A percentile compares a stretch with the other conserved stretches of the same genome.
These are phyloP conservation scores for Arthrobotrys sphaeroides DNA, from an alignment of 2,329 filamentous ascomycete species.

Conservation along the genomic window DNA sequence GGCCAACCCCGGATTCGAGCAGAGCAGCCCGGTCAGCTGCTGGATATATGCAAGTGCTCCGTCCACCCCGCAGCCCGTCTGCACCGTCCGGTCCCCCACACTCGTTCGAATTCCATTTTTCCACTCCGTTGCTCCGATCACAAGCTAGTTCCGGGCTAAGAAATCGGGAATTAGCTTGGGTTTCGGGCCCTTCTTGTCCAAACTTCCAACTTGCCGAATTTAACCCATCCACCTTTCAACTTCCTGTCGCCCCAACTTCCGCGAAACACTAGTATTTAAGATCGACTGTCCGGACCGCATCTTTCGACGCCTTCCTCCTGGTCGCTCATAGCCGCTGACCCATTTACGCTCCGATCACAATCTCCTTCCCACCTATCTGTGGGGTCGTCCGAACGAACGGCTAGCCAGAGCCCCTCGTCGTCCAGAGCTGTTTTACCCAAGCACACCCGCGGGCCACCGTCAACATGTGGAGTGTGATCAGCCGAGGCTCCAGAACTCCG, in stretches of 20 bases:
- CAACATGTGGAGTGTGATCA: slow-evolving; percentile 55
- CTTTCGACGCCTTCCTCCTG: slow-evolving; percentile 34
- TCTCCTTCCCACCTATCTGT: slow-evolving; percentile 40
- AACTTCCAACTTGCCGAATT: slow-evolving; percentile 48
- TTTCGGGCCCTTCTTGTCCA: slow-evolving; percentile 39
- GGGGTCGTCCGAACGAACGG: slow-evolving; percentile 44
- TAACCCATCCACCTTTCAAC: slow-evolving; percentile 28
- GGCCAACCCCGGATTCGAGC: slow-evolving; percentile 35
- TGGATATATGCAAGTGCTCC: slow-evolving; percentile 31
- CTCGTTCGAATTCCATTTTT: slow-evolving; percentile 34
- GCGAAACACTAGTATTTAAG: slow-evolving; percentile 46
- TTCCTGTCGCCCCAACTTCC: slow-evolving; percentile 24
- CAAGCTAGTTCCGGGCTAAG: slow-evolving; percentile 33
- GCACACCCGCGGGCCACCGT: slow-evolving; percentile 36
- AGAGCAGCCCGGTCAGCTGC: slow-evolving; percentile 26
- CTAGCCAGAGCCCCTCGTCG: slow-evolving; percentile 35
- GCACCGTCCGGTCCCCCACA: slow-evolving; percentile 21
- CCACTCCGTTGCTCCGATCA: slow-evolving; percentile 54
- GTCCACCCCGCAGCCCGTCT: slow-evolving; percentile 28
- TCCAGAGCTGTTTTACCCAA: slow-evolving; percentile 19
- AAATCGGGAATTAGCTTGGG: slow-evolving; percentile 20
- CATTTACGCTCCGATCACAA: slow-evolving; percentile 20
- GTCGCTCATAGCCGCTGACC: slow-evolving; percentile 36
- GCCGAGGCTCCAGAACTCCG: slow-evolving; percentile 52
- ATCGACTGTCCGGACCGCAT: slow-evolving; percentile 37